A percentile compares a stretch with the other conserved stretches of the same genome.
phyloP scores from a whole-genome alignment of 805 yeast genomes.

The Ascoidea tarda region DNA sequence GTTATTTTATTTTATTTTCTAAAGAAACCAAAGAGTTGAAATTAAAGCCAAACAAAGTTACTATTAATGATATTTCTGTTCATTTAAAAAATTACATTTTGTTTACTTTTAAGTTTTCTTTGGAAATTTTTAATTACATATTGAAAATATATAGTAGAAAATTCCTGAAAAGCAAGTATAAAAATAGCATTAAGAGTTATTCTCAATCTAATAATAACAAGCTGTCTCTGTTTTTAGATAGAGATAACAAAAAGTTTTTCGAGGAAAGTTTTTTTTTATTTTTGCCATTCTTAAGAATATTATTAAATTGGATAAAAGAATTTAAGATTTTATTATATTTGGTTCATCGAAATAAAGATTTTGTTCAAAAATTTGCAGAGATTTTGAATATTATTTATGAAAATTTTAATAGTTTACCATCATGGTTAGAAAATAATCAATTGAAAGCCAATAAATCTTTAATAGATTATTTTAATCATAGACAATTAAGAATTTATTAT shows the following conservation, averaged over 20 bases:
- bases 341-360: constrained; percentile 18
- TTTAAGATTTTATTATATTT: constrained; percentile 27
- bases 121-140: constrained; percentile 19
- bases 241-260: neutral
- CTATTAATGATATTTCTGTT: neutral
- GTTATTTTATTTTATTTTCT: constrained; percentile 18
- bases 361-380: constrained; percentile 17
- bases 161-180: neutral
- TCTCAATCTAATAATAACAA: neutral
- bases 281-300: constrained; percentile 30
- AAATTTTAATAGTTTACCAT: constrained; percentile 4
- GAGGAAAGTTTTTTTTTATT: constrained; percentile 8
- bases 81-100: constrained; percentile 17
- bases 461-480: constrained; percentile 9
- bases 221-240: neutral
- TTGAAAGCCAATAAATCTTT: neutral
- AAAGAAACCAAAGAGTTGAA: neutral
- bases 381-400: constrained; percentile 17
- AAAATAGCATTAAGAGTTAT: neutral
- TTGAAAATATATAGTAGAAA: constrained; percentile 6
- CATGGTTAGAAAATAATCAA: neutral
- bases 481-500: constrained; percentile 36
- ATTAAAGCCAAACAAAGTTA: neutral
- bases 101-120: constrained; percentile 27
- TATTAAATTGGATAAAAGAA: constrained; percentile 43